Percentiles rank a stretch among this genome's conserved stretches.
Evolutionary conservation across 106 monocot species (phyloP).

Genomic region (Dendrobium chrysotoxum): DNA sequence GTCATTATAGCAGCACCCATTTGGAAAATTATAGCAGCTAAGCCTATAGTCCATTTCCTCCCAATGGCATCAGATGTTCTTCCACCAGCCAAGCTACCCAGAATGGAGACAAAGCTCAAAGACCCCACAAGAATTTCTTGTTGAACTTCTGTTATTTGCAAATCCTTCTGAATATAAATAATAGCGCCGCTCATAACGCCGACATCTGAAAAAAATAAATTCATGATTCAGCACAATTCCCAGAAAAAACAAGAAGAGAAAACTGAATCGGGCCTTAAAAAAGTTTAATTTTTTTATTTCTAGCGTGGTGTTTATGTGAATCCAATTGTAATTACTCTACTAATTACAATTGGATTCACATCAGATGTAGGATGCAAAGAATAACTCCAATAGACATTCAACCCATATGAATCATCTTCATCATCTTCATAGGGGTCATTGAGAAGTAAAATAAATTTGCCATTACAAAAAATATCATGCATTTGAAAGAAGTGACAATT

Average conservation of each 20-base stretch:
- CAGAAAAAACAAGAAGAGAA: neutral
- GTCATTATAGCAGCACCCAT: conserved; percentile 77
- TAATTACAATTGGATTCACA: neutral
- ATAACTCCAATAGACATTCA: neutral
- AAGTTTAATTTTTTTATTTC: neutral
- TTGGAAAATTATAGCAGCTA: conserved; percentile 85
- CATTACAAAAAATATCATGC: neutral
- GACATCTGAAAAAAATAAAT: conserved; percentile 53
- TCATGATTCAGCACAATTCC: neutral
- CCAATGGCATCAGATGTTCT: conserved; percentile 75
- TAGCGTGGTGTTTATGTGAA: too few relatives aligned
- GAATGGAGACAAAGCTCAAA: conserved; percentile 74
- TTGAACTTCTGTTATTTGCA: conserved; percentile 83
- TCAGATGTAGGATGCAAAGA: neutral
- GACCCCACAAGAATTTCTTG: conserved; percentile 84
- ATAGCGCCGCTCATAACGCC: conserved; percentile 99
- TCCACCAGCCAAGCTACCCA: conserved; percentile 82
- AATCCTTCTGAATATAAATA: conserved; percentile 79
- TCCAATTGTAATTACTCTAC: too few relatives aligned
- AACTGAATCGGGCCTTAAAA: neutral
- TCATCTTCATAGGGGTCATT: neutral
- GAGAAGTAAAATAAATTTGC: neutral
- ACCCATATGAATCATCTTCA: too few relatives aligned
- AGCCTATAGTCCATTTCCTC: conserved; percentile 93
- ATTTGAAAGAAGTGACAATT: too few relatives aligned